These are phyloP conservation scores for Dictyostelium firmibasis DNA, from an alignment of 78 protist genomes.

Conservation along the genomic window DNA sequence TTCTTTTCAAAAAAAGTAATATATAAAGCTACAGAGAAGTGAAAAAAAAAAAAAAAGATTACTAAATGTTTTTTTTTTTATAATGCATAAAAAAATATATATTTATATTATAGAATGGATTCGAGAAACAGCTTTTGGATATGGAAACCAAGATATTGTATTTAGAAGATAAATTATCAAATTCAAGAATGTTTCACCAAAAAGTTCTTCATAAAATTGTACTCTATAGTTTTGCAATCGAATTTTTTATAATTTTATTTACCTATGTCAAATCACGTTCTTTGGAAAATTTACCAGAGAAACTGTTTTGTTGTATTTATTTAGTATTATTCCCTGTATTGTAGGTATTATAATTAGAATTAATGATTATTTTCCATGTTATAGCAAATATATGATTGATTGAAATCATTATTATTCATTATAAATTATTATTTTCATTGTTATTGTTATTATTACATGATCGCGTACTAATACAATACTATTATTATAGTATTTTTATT, in stretches of 20 bases:
- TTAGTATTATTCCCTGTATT: conserved; percentile 30
- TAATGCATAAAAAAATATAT: neutral
- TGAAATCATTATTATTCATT: too few relatives aligned
- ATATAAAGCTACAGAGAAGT: too few relatives aligned
- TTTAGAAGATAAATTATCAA: conserved; percentile 9
- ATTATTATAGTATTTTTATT: neutral
- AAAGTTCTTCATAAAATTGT: neutral
- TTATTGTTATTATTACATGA: too few relatives aligned
- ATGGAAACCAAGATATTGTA: conserved; percentile 45
- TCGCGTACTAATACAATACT: too few relatives aligned
- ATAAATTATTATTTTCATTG: too few relatives aligned
- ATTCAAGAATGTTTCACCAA: conserved; percentile 16
- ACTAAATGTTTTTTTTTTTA: neutral
- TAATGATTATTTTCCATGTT: too few relatives aligned
- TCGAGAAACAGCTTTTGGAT: conserved; percentile 48
- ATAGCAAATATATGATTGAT: too few relatives aligned
- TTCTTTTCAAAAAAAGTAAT: conserved; percentile 6
- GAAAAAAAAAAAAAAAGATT: neutral
- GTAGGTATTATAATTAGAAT: neutral
- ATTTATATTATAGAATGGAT: neutral
- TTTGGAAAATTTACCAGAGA: neutral
- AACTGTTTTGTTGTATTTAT: conserved; percentile 4
- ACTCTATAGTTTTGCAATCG: conserved; percentile 13
- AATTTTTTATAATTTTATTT: conserved; percentile 15
- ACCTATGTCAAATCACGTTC: conserved; percentile 20